A percentile compares a stretch with the other conserved stretches of the same genome.
These are phyloP conservation scores for Colletotrichum orchidophilum DNA, from an alignment of 2,329 filamentous ascomycete species.

Conservation along the genomic window DNA sequence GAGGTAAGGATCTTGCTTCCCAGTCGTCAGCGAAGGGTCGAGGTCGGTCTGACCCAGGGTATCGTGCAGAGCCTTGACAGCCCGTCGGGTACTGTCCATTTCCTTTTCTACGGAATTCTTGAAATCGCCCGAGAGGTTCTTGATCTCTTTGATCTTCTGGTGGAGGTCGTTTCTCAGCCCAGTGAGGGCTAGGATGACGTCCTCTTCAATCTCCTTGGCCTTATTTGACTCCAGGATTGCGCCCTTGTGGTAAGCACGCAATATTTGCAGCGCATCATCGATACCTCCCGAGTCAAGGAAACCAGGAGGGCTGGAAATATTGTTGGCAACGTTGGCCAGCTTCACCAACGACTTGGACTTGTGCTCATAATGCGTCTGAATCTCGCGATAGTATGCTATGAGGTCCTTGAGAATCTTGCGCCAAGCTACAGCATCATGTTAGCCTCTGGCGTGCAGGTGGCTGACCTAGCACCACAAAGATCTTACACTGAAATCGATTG, in stretches of 20 bases:
- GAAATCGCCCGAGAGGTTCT: constrained; percentile 91
- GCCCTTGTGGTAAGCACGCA: constrained; percentile 85
- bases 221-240: constrained; percentile 85
- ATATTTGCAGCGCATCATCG: constrained; percentile 82
- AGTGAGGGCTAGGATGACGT: constrained; percentile 88
- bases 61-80: constrained; percentile 84
- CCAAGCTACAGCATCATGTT: constrained; percentile 71
- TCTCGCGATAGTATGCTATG: constrained; percentile 92
- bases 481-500: constrained; percentile 85
- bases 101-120: constrained; percentile 97
- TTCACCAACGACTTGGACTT: constrained; percentile 85
- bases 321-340: constrained; percentile 85
- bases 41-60: constrained; percentile 81
- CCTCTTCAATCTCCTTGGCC: constrained; percentile 87
- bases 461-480: neutral
- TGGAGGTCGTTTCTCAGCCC: constrained; percentile 88
- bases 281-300: constrained; percentile 88
- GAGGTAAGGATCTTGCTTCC: constrained; percentile 93
- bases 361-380: constrained; percentile 88
- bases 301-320: constrained; percentile 75
- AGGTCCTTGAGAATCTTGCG: constrained; percentile 94
- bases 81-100: constrained; percentile 83
- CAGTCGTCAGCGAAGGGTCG: constrained; percentile 77
- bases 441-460: neutral
- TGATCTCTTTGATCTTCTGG: constrained; percentile 99